Conservation (phyloP, 2,329 filamentous ascomycete species). For the Escovopsis weberi region DNA sequence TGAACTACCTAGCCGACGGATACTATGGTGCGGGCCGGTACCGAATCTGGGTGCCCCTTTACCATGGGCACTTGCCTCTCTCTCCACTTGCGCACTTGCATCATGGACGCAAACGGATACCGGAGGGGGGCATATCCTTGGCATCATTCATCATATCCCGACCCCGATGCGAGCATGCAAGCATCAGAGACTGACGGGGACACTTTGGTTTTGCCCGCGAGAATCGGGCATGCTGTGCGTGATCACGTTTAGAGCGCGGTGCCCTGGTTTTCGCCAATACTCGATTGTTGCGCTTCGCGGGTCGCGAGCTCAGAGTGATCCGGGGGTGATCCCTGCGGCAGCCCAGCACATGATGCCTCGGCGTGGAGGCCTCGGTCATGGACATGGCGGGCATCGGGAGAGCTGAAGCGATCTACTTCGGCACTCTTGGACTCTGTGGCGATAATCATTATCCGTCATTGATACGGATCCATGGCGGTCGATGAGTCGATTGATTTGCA, state of each 20-base stretch:
- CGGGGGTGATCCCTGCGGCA: neutral
- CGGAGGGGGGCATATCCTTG: too few relatives aligned
- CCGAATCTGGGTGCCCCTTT: neutral
- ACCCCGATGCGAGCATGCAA: too few relatives aligned
- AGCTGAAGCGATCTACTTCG: neutral
- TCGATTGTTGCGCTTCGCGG: neutral
- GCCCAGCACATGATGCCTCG: neutral
- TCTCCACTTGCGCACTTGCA: neutral
- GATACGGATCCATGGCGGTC: neutral
- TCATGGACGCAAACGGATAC: too few relatives aligned
- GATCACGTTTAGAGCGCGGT: too few relatives aligned
- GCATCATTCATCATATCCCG: too few relatives aligned
- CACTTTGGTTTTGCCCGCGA: too few relatives aligned
- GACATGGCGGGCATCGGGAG: neutral
- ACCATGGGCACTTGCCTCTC: neutral
- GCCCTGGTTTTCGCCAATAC: too few relatives aligned
- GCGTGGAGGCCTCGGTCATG: neutral
- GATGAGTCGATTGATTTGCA: neutral
- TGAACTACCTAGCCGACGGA: neutral
- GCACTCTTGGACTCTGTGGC: neutral
- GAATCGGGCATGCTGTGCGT: too few relatives aligned
- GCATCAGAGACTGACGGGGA: too few relatives aligned
- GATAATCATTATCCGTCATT: neutral
- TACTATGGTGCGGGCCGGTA: neutral
- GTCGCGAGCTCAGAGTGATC: neutral